Percentiles rank a stretch among this genome's conserved stretches.
phyloP scores from a whole-genome alignment of 2,329 filamentous ascomycete species.

The Alternaria novae-zelandiae region DNA sequence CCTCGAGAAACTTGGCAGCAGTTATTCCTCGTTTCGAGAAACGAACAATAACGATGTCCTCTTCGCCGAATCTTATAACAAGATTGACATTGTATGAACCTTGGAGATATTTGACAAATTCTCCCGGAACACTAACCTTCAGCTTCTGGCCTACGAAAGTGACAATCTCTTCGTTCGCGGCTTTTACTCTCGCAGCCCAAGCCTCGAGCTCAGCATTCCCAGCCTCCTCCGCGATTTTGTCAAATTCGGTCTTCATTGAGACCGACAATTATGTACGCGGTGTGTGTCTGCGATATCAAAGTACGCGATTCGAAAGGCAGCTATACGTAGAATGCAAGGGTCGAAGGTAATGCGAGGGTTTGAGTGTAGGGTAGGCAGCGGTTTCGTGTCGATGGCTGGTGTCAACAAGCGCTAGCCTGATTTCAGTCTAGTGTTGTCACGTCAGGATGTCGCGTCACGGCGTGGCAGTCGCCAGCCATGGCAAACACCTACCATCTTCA shows the following conservation, averaged over 20 bases:
- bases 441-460: not conserved
- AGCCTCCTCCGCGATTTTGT: not conserved
- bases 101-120: not conserved
- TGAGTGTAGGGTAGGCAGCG: not conserved
- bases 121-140: not conserved
- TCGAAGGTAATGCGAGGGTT: not conserved
- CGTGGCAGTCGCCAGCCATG: not conserved
- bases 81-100: not conserved
- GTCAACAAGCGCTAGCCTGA: not conserved
- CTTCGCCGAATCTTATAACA: not conserved
- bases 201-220: not conserved
- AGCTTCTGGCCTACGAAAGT: not conserved
- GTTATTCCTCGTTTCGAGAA: not conserved
- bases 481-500: not conserved
- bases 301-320: not conserved
- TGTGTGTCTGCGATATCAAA: not conserved
- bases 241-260: not conserved
- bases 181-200: not conserved
- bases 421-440: not conserved
- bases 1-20: not conserved
- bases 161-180: not conserved
- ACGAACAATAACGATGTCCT: not conserved
- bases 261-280: not conserved
- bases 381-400: not conserved
- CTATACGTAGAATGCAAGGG: not conserved